Base-by-base conservation (phyloP, 2,329 filamentous ascomycete genomes). In the Curvularia verruculosa region DNA sequence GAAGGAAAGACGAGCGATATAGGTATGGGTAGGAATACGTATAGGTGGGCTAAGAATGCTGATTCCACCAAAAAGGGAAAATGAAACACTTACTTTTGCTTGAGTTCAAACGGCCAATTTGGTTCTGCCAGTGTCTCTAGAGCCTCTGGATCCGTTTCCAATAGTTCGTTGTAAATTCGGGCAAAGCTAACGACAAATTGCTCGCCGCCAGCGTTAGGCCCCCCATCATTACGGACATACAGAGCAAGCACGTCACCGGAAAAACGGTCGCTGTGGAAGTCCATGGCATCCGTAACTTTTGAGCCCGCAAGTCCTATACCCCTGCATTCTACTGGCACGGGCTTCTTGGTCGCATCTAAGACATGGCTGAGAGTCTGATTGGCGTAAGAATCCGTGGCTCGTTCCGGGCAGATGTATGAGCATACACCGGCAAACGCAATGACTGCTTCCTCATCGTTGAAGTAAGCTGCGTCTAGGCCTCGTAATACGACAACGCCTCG, bases 81-180 rank as follows among this genome's bases (percentile, higher is more conserved):
- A 40, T n/a, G n/a, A n/a, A n/a, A 12, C 7, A 52, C 69, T 68
- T 58, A 76, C 74, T 72, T 71, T 45, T 75, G 65, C 59, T 76
- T 76, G 52, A 76, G 60, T 56, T 76, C 74, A 43, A 76, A 76
- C 1, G 74, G 74, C 74, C 74, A 76, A 31, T 74, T 57, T 8
- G 68, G 49, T 37, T 67, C 67, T 6, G 69, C 69, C 68, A 76
- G 69, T 0, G 71, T 76, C 52, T 76, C 72, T 45, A 76, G 55
- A 10, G 73, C 72, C 12, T 67, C 70, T 12, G 73, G 73, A 13
- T 75, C 70, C 18, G 58, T 65, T 43, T 65, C 56, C 9, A 75
- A 54, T 7, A 76, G 64, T 54, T 74, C 69, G 53, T 76, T 76
- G 58, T 75, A 76, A n/a, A 76, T 74, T 21, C 44, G 66, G 60